Evolutionary conservation across 2,329 filamentous ascomycete species (phyloP), one percentile per base, ranked within the genome.

Genomic region (Sordariomycetes sp.): DNA sequence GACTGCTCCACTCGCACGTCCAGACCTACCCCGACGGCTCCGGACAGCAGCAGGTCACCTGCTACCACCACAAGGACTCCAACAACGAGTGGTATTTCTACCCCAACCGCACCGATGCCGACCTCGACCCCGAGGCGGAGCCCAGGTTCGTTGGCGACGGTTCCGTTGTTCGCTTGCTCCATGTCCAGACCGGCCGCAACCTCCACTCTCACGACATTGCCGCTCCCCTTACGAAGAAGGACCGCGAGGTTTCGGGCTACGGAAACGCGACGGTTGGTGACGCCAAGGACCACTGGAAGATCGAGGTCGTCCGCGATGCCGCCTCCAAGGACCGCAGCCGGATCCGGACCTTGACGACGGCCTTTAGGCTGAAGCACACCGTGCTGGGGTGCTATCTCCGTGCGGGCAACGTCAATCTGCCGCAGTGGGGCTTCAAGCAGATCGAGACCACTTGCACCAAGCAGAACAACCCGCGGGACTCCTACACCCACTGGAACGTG

Each of bases 11-110:
- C 74, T 96, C 91, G 50, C 94, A 97, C 76, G 82, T 96, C 61
- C 92, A 97, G 73, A 96, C 90, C 10, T 97, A 90, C 69, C 92
- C 92, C 0, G 91, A 96, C 68, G 94, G 92, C 35, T 97, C 94
- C 42, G 76, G 75, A 56, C 94, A 99, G 73, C 95, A 99, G 72
- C 94, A 99, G 70, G 86, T 99, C 61, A 99, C 94, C 61, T 99
- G 95, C 78, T 99, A 99, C 74, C 94, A 99, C 74, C 94, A 99
- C 79, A 99, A 99, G 71, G 94, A 99, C 76, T 81, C 92, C 70
- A 99, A 99, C 81, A 99, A 99, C 70, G 94, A 99, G 70, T 99
- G 94, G 94, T 96, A 95, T 74, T 91, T 99, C 73, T 96, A 96
- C 70, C 94, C 94, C 28, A 96, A 92, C 74, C 89, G 95, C 61